These are phyloP conservation scores for Fagopyrum homotropicum DNA, from an alignment of 148 eudicot genomes.

Conservation along the genomic window DNA sequence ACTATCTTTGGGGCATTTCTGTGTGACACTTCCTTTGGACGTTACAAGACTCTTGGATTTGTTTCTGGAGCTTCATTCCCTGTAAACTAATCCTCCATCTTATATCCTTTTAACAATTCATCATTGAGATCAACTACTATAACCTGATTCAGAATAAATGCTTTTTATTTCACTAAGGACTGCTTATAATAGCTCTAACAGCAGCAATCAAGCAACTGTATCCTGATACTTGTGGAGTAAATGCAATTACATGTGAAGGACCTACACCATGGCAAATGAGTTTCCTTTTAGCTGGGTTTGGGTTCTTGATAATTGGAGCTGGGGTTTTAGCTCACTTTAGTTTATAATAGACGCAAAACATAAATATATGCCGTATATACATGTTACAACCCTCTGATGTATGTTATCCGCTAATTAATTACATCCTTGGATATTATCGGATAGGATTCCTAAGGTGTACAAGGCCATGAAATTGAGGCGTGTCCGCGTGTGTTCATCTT, in stretches of 20 bases:
- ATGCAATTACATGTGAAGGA: background rate
- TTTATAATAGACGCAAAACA: no score
- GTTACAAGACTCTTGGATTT: constrained; percentile 31
- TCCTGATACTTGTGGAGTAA: constrained; percentile 9
- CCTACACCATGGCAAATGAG: constrained; percentile 17
- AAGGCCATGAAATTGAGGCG: constrained; percentile 10
- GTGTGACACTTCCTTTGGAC: constrained; percentile 33
- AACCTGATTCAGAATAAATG: background rate
- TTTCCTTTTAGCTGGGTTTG: constrained; percentile 14
- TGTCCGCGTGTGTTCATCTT: constrained; percentile 5
- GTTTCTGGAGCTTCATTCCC: constrained; percentile 24
- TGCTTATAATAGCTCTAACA: constrained; percentile 17
- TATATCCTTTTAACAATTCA: background rate
- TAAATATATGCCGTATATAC: no score
- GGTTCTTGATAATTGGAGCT: constrained; percentile 12
- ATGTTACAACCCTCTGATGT: no score
- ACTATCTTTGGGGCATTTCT: constrained; percentile 31
- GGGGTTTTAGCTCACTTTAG: no score
- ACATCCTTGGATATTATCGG: constrained; percentile 1
- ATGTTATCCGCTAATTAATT: background rate
- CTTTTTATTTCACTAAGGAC: background rate
- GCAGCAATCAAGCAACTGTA: constrained; percentile 14
- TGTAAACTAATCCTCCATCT: constrained; percentile 10
- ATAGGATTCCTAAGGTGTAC: background rate
- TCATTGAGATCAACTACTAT: no score